phyloP scores from a whole-genome alignment of 495 filamentous ascomycete species.

The Clavariopsis aquatica region DNA sequence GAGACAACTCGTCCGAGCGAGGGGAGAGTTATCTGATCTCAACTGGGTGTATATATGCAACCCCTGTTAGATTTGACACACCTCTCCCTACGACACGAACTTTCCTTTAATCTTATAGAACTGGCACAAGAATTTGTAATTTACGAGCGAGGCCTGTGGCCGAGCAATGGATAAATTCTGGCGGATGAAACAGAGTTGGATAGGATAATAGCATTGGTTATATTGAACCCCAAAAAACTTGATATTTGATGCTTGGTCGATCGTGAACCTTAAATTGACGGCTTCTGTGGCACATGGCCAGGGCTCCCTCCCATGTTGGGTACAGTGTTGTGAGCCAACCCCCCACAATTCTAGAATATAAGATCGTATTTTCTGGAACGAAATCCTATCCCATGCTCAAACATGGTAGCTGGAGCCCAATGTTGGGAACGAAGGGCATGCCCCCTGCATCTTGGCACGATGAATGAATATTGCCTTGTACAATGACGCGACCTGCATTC shows the following conservation, averaged over 20 bases:
- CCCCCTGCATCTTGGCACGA: not conserved
- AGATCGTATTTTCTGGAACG: no score
- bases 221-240: not conserved
- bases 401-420: not conserved
- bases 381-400: not conserved
- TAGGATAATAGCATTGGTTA: conserved; percentile 24
- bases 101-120: conserved; percentile 30
- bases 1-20: not conserved
- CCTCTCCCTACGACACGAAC: conserved; percentile 20
- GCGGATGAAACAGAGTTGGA: conserved; percentile 6
- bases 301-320: not conserved
- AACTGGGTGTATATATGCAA: not conserved
- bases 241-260: not conserved
- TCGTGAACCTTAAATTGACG: not conserved
- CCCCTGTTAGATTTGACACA: not conserved
- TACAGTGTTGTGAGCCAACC: not conserved
- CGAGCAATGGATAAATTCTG: conserved; percentile 27
- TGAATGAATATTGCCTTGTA: not conserved
- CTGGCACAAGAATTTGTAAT: conserved; percentile 22
- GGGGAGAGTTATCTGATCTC: not conserved
- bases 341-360: not conserved
- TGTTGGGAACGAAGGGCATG: not conserved
- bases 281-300: not conserved
- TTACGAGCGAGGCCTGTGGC: conserved; percentile 27
- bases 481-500: not conserved